Percentiles rank a stretch among this genome's conserved stretches.
These are phyloP conservation scores for Solanum megistacrolobum DNA, from an alignment of 257 asterid genomes.

Conservation along the genomic window DNA sequence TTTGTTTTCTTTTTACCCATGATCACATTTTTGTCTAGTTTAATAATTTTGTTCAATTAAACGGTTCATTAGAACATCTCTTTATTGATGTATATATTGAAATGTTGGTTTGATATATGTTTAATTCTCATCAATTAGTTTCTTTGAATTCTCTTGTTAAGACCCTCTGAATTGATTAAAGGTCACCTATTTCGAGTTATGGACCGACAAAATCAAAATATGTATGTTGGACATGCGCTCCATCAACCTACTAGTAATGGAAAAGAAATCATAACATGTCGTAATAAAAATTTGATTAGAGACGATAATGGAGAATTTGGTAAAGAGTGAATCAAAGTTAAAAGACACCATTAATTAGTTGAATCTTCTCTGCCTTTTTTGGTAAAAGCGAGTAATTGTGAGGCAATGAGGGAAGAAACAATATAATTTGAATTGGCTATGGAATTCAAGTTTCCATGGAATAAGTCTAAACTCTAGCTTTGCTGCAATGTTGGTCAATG, in stretches of 20 bases:
- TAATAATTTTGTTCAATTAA: background rate
- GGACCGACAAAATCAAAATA: background rate
- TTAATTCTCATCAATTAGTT: background rate
- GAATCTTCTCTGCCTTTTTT: background rate
- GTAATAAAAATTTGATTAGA: background rate
- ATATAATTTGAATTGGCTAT: background rate
- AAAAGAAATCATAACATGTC: background rate
- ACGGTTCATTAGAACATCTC: background rate
- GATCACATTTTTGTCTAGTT: background rate
- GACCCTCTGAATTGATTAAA: background rate
- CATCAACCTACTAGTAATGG: background rate
- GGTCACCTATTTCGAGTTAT: background rate
- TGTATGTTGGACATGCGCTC: accelerated
- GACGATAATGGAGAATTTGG: too few species aligned
- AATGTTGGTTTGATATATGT: background rate
- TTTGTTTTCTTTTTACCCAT: background rate
- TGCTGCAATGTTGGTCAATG: background rate
- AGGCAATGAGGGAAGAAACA: background rate
- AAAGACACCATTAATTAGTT: background rate
- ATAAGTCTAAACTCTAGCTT: background rate
- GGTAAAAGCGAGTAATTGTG: background rate
- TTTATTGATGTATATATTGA: background rate
- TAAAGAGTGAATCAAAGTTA: background rate
- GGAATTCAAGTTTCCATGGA: background rate
- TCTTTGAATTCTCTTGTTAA: background rate